phyloP scores from a whole-genome alignment of 371 early-diverging fungal species.

The Mortierella sp. region DNA sequence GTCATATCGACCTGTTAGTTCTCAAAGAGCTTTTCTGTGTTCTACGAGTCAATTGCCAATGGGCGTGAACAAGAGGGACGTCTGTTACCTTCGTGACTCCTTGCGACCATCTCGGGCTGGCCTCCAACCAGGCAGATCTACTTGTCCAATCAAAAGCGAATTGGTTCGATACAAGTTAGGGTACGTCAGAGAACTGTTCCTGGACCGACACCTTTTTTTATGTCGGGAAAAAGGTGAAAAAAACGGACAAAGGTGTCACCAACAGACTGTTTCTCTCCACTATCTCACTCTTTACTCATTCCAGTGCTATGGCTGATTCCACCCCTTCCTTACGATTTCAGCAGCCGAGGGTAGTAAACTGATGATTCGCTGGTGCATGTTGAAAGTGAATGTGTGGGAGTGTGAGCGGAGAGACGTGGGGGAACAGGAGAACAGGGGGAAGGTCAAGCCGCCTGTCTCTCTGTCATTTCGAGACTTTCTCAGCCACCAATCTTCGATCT shows the following conservation, averaged over 20 bases:
- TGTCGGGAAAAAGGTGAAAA: no score
- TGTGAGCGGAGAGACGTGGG: background rate
- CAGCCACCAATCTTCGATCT: slow-evolving; percentile 10
- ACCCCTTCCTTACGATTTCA: slow-evolving; percentile 57
- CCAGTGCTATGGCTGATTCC: background rate
- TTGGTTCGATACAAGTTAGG: background rate
- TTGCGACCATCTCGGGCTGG: slow-evolving; percentile 63
- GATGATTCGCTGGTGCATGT: slow-evolving; percentile 56
- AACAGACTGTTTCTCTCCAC: background rate
- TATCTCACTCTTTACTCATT: background rate
- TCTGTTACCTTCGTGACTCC: slow-evolving; percentile 61
- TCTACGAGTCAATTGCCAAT: no score
- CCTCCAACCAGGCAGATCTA: slow-evolving; percentile 66
- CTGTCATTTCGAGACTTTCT: background rate
- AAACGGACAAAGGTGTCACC: background rate
- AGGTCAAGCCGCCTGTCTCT: background rate
- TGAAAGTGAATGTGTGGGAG: slow-evolving; percentile 8
- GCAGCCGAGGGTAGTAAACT: slow-evolving; percentile 71
- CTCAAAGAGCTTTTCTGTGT: no score
- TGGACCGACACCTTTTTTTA: background rate
- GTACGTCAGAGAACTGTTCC: background rate
- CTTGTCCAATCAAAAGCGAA: background rate
- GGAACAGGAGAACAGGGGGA: background rate
- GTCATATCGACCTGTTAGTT: background rate
- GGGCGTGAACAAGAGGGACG: no score